Evolutionary conservation across 208 protist genomes (phyloP).

Genomic region (Leishmania turanica): DNA sequence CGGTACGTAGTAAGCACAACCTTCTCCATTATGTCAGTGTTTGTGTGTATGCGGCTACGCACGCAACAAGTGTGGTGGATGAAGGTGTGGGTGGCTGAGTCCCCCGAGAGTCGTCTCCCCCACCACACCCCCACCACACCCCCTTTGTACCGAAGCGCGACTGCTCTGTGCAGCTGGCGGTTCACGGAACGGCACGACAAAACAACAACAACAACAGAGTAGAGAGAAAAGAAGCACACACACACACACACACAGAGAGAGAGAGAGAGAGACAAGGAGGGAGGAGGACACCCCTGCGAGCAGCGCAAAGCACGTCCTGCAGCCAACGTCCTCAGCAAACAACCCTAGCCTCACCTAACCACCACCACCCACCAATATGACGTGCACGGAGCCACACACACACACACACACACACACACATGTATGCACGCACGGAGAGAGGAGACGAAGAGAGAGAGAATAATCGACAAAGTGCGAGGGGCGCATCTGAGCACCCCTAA

Average conservation of each 20-base stretch:
- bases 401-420: background rate
- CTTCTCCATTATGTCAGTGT: slow-evolving; percentile 44
- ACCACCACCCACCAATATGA: background rate
- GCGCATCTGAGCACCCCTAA: background rate
- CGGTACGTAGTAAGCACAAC: slow-evolving; percentile 75
- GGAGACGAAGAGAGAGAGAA: background rate
- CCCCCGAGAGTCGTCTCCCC: background rate
- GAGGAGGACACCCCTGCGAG: background rate
- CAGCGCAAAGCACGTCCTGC: background rate
- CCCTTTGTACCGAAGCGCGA: background rate
- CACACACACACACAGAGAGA: too few species aligned
- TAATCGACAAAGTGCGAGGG: background rate
- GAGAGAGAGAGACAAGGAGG: background rate
- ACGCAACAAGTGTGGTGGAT: background rate
- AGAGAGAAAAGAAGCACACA: too few species aligned
- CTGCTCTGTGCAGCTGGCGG: background rate
- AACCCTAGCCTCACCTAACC: background rate
- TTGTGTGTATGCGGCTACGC: background rate
- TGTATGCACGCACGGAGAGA: background rate
- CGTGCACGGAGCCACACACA: background rate
- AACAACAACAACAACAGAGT: background rate
- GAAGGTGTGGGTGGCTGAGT: background rate
- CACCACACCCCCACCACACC: too few species aligned
- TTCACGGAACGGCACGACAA: background rate
- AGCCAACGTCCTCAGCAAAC: background rate